Evolutionary conservation across 352 stramenopile species (phyloP), one percentile per base, ranked within the genome.

Genomic region (Pythium sp.): DNA sequence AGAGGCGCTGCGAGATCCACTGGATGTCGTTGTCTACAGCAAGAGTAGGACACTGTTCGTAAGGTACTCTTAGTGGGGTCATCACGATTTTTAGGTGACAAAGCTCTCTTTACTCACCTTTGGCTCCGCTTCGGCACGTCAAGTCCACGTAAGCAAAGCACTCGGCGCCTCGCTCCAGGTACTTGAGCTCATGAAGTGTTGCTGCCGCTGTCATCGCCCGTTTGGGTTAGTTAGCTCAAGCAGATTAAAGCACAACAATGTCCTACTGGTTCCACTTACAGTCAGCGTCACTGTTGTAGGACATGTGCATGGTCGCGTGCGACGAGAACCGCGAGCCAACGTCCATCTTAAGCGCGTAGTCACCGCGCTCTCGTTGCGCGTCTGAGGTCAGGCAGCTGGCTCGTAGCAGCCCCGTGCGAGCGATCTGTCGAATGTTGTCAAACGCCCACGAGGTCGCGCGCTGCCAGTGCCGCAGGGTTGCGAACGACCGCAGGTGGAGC

Each of bases 131-230:
- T 34, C 75, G 77, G 56, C 80, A 90, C 15, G 76, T 49, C 7
- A 93, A 58, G 67, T 93, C 84, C 7, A 91, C 3, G 46, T 87
- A 91, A 9, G 84, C 6, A 47, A 91, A 93, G 56, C 85, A 93
- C 51, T 93, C 81, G 28, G 85, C 85, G 0, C 77, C 85, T 15
- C 81, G 78, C 51, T 91, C 79, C 9, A 90, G 72, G 51, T 91
- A 93, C 64, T 89, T 89, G 9, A 93, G 72, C 38, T 91, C 82
- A 58, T 93, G 79, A 4, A 93, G 74, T 3, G 85, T 88, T 4
- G 81, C 72, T 2, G 82, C 81, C 63, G 85, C 82, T 92, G 65
- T 14, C 3, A 34, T 20, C 5, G 0, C 32, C 8, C 36, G 15
- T 38, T 9, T 62, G 14, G 12, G 24, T 68, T 61, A 72, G 32